phyloP scores from a whole-genome alignment of 2,329 filamentous ascomycete genomes.

The Cyphellophora attinorum region DNA sequence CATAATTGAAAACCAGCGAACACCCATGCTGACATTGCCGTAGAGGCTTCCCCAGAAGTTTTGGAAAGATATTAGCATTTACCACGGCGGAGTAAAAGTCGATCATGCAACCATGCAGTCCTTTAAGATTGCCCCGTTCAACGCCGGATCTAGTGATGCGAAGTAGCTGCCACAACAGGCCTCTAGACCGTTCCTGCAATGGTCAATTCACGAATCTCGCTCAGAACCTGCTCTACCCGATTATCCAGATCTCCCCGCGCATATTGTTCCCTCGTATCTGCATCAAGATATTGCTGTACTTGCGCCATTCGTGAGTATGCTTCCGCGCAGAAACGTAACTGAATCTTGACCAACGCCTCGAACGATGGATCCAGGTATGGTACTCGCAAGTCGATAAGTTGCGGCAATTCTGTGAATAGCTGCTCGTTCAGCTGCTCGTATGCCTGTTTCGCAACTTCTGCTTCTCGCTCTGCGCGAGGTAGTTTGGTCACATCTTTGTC shows the following conservation, averaged over 20 bases:
- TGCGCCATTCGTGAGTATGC: conserved; percentile 97
- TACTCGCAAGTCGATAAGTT: conserved; percentile 91
- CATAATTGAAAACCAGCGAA: too few relatives aligned
- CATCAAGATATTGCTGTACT: conserved; percentile 95
- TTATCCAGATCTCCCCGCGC: conserved; percentile 85
- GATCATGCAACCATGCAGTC: too few relatives aligned
- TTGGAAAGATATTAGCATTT: too few relatives aligned
- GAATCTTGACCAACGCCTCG: conserved; percentile 97
- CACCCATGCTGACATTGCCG: too few relatives aligned
- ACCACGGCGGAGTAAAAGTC: too few relatives aligned
- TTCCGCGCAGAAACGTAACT: conserved; percentile 93
- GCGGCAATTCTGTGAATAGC: conserved; percentile 81
- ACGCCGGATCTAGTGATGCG: too few relatives aligned
- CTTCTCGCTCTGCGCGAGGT: conserved; percentile 89
- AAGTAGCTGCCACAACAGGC: too few relatives aligned
- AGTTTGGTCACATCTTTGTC: conserved; percentile 98
- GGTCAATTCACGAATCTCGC: conserved; percentile 93
- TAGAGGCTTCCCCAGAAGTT: too few relatives aligned
- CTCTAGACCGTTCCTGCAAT: conserved; percentile 63
- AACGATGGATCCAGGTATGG: conserved; percentile 96
- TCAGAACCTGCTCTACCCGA: conserved; percentile 86
- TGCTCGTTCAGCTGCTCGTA: conserved; percentile 98
- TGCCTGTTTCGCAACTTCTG: conserved; percentile 82
- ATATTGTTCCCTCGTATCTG: conserved; percentile 92
- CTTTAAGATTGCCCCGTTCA: too few relatives aligned